These are phyloP conservation scores for Yamadazyma triangularis DNA, from an alignment of 1,139 yeast species.

Conservation along the genomic window DNA sequence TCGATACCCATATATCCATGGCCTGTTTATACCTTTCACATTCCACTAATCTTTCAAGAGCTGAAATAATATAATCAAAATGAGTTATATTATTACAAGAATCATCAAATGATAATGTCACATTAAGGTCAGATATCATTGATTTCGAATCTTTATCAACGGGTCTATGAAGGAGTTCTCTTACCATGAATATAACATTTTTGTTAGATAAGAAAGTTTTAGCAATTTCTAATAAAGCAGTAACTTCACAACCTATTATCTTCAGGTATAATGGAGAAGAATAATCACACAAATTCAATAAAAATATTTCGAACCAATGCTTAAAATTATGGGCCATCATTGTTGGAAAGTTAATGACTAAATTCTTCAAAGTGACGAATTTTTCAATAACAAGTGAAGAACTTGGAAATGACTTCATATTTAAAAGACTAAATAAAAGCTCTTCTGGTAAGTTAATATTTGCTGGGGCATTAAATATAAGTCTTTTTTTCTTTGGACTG, in stretches of 20 bases:
- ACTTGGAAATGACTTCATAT: slow-evolving; percentile 47
- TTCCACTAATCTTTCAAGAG: slow-evolving; percentile 22
- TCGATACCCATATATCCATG: slow-evolving; percentile 41
- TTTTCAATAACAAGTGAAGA: slow-evolving; percentile 49
- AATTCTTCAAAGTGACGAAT: slow-evolving; percentile 37
- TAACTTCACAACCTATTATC: slow-evolving; percentile 21
- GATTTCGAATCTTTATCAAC: slow-evolving; percentile 13
- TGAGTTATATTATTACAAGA: slow-evolving; percentile 6
- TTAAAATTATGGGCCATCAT: slow-evolving; percentile 45
- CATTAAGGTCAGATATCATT: slow-evolving; percentile 13
- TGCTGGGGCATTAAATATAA: slow-evolving; percentile 22
- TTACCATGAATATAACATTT: slow-evolving; percentile 20
- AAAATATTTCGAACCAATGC: slow-evolving; percentile 44
- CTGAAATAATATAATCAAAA: slow-evolving; percentile 21
- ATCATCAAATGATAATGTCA: slow-evolving; percentile 1
- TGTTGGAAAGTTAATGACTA: slow-evolving; percentile 37
- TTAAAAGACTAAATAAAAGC: slow-evolving; percentile 31
- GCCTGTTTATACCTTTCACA: slow-evolving; percentile 28
- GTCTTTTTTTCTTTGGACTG: slow-evolving; percentile 21
- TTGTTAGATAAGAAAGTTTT: slow-evolving; percentile 27
- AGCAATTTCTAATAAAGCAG: slow-evolving; percentile 34
- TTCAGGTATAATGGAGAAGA: slow-evolving; percentile 28
- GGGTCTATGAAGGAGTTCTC: slow-evolving; percentile 13
- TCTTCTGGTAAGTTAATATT: slow-evolving; percentile 30
- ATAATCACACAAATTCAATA: slow-evolving; percentile 38